Percentiles rank a stretch among this genome's conserved stretches.
Conservation (phyloP, 768 basidiomycete species). For the Mycena crocata region DNA sequence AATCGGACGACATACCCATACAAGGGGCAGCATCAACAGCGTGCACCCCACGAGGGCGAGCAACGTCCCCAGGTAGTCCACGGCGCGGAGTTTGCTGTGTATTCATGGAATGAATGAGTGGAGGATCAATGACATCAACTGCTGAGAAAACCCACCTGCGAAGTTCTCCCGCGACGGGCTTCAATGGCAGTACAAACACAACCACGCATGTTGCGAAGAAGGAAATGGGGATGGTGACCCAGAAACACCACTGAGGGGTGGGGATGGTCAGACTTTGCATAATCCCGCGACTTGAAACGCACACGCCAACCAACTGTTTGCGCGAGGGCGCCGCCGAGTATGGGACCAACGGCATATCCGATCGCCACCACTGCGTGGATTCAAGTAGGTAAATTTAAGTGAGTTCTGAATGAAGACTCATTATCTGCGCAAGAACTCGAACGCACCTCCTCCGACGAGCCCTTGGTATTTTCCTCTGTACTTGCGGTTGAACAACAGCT, state of each 20-base stretch:
- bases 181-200: slow-evolving; percentile 73
- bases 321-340: slow-evolving; percentile 73
- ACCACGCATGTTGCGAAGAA: slow-evolving; percentile 66
- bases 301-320: slow-evolving; percentile 74
- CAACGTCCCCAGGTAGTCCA: slow-evolving; percentile 72
- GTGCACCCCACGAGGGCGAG: slow-evolving; percentile 72
- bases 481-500: not conserved
- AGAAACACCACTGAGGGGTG: slow-evolving; percentile 80
- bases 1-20: slow-evolving; percentile 65
- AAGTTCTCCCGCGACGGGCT: slow-evolving; percentile 71
- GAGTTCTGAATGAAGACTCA: no score
- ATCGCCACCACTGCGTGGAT: slow-evolving; percentile 54
- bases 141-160: slow-evolving; percentile 51
- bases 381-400: not conserved
- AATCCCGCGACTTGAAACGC: slow-evolving; percentile 33
- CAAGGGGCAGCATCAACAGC: slow-evolving; percentile 74
- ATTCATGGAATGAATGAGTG: not conserved
- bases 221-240: slow-evolving; percentile 75
- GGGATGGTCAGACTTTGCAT: not conserved
- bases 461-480: slow-evolving; percentile 82
- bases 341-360: slow-evolving; percentile 74
- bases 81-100: slow-evolving; percentile 70
- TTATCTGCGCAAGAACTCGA: slow-evolving; percentile 37
- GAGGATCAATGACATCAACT: not conserved
- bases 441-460: slow-evolving; percentile 62